Percentiles rank a stretch among this genome's conserved stretches.
Conservation (phyloP, 1,139 yeast genomes). For the Kodamaea sp. region DNA sequence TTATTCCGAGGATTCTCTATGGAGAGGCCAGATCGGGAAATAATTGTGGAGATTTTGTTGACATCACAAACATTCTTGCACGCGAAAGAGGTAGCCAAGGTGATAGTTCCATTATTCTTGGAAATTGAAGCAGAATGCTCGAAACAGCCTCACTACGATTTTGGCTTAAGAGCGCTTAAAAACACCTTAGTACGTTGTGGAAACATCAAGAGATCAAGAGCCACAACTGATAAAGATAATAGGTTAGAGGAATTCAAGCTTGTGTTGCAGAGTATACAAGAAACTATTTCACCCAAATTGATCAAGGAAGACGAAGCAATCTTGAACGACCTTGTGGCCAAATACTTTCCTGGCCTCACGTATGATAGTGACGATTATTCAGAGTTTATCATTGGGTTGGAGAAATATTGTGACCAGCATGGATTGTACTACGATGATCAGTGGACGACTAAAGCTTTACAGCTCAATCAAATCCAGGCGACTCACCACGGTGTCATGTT, state of each 20-base stretch:
- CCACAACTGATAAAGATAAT: slow-evolving; percentile 4
- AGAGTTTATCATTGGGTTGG: slow-evolving; percentile 18
- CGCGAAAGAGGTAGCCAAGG: slow-evolving; percentile 48
- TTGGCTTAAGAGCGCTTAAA: slow-evolving; percentile 83
- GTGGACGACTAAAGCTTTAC: slow-evolving; percentile 62
- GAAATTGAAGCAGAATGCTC: slow-evolving; percentile 43
- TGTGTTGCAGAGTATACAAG: slow-evolving; percentile 55
- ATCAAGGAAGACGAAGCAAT: slow-evolving; percentile 48
- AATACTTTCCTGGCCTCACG: slow-evolving; percentile 25
- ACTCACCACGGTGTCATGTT: slow-evolving; percentile 80
- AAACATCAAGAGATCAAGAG: slow-evolving; percentile 32
- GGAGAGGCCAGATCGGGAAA: slow-evolving; percentile 67
- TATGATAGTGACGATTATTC: slow-evolving; percentile 16
- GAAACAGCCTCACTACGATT: slow-evolving; percentile 77
- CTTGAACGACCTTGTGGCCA: slow-evolving; percentile 32
- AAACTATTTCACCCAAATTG: slow-evolving; percentile 67
- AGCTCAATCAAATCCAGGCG: slow-evolving; percentile 62
- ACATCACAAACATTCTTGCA: slow-evolving; percentile 68
- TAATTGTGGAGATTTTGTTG: slow-evolving; percentile 72
- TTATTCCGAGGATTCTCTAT: slow-evolving; percentile 77
- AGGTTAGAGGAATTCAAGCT: slow-evolving; percentile 36
- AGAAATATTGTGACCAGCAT: slow-evolving; percentile 14
- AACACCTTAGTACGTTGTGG: slow-evolving; percentile 66
- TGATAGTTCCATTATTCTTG: slow-evolving; percentile 58
- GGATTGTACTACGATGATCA: slow-evolving; percentile 30